Base-by-base conservation (phyloP, 192 early-diverging fungal species). In the Pilobolus umbonatus region DNA sequence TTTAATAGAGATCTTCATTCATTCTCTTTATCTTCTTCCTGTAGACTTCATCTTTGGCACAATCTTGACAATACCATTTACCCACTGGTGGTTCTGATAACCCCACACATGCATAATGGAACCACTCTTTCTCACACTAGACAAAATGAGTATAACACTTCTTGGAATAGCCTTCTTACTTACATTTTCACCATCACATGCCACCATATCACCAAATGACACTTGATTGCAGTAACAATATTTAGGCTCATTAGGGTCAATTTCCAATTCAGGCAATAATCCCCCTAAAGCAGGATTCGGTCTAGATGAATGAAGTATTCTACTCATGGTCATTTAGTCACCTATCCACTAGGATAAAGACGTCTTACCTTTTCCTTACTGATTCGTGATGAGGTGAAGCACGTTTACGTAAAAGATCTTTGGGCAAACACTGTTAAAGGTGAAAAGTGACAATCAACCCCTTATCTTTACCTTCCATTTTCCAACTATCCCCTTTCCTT, bases 141-240 rank as follows among this genome's bases (percentile, higher is more conserved):
- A 42, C 8, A 39, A 53, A 29, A 28, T 19, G 24, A 34, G 26
- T 28, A 61, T 29, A 58, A 48, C 32, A 42, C 55, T 50, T 47
- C 39, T 26, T 25, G 24, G 30, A 7, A 60, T 55, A 24, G 32
- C 10, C 7, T 21, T 35, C 57, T 60, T 5, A 52, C 45, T 83
- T 67, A 67, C 70, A 62, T 65, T 72, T 21, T 89, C 88, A 60
- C 92, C 88, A 65, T 85, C 85, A 51, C 84, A 85, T 7, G 84
- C 92, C 57, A 95, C 87, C 92, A 95, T 95, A 44, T 94, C 91
- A 26, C 92, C 92, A 64, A 78, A 95, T 9, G 88, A 90, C 15
- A 94, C 87, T 60, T 89, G 87, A 21, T 85, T 74, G 60, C 92
- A 95, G 57, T 86, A 87, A 67, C 92, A 95, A 64, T 95, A 95